phyloP scores from a whole-genome alignment of 2,329 filamentous ascomycete species.

The Leptographium galeiforme region DNA sequence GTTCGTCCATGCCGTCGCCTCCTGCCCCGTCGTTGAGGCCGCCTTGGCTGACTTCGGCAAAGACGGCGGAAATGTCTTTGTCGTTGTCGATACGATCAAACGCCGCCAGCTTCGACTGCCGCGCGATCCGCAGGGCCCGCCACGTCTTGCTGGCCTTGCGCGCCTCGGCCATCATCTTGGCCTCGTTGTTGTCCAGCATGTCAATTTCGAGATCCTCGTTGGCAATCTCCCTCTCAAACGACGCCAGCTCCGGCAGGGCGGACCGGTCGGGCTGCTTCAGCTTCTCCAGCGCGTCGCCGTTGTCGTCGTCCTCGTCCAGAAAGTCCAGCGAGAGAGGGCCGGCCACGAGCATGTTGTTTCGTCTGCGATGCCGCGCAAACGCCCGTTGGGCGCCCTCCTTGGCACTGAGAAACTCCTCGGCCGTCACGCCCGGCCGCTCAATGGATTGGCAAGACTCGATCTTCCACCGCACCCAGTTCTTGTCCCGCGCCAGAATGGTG shows the following conservation, averaged over 20 bases:
- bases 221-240: slow-evolving; percentile 60
- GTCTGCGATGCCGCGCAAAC: slow-evolving; percentile 58
- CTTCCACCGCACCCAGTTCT: slow-evolving; percentile 99
- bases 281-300: slow-evolving; percentile 45
- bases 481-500: slow-evolving; percentile 86
- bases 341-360: slow-evolving; percentile 54
- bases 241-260: slow-evolving; percentile 53
- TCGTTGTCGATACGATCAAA: slow-evolving; percentile 85
- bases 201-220: slow-evolving; percentile 77
- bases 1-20: slow-evolving; percentile 6
- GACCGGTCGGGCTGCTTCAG: slow-evolving; percentile 55
- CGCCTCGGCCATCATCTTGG: slow-evolving; percentile 43
- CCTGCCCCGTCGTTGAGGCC: slow-evolving; percentile 10
- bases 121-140: slow-evolving; percentile 73
- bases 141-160: slow-evolving; percentile 81
- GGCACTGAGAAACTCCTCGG: slow-evolving; percentile 55
- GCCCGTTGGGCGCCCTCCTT: slow-evolving; percentile 51
- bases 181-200: slow-evolving; percentile 54
- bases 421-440: slow-evolving; percentile 57
- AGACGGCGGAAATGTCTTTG: slow-evolving; percentile 51
- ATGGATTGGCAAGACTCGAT: slow-evolving; percentile 85
- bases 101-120: slow-evolving; percentile 55
- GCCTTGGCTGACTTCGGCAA: slow-evolving; percentile 30
- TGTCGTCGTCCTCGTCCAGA: slow-evolving; percentile 50
- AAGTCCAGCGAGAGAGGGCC: slow-evolving; percentile 68